Base-by-base conservation (phyloP, 2,329 filamentous ascomycete genomes). In the Aureobasidium namibiae region DNA sequence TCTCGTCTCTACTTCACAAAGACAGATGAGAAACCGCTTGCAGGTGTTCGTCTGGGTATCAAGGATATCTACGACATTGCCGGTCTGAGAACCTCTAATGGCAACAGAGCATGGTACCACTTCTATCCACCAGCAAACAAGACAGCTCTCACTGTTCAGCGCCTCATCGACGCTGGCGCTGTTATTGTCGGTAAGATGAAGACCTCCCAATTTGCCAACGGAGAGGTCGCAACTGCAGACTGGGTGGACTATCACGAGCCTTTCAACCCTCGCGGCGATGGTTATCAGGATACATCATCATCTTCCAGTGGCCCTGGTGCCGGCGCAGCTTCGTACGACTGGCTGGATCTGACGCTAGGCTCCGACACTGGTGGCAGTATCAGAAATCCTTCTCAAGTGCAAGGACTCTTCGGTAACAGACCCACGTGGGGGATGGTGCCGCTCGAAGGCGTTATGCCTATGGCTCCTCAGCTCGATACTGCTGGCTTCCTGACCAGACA, bases 11-110 rank as follows among this genome's bases (percentile, higher is more conserved):
- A 85, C 70, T 83, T 75, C 69, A 78, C 75, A 2, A 78, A 75
- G 46, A 81, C 79, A 0, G 65, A 69, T 0, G 73, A 76, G n/a
- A 78, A 82, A 65, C 83, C 83, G 0, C 73, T 87, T 0, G 80
- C 82, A 5, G 84, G 85, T 18, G 77, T 85, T 3, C 77, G 84
- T 18, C 68, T 87, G 0, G 83, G 78, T 0, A 75, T 87, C 58
- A 88, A 87, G 67, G 85, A 87, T 63, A 82, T 85, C 48, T 83
- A 78, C 65, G 75, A 84, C 62, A 69, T 86, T 39, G 75, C 77
- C 23, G 85, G 85, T 1, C 68, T 85, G 0, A 75, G 76, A 13
- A 85, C 81, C 0, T 76, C 76, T 1, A 74, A 80, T 33, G 85
- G 84, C 0, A 86, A 83, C 58, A 73, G 80, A 33, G 79, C 83